Conservation (phyloP, 2,329 filamentous ascomycete genomes). For the Penicillium olsonii region DNA sequence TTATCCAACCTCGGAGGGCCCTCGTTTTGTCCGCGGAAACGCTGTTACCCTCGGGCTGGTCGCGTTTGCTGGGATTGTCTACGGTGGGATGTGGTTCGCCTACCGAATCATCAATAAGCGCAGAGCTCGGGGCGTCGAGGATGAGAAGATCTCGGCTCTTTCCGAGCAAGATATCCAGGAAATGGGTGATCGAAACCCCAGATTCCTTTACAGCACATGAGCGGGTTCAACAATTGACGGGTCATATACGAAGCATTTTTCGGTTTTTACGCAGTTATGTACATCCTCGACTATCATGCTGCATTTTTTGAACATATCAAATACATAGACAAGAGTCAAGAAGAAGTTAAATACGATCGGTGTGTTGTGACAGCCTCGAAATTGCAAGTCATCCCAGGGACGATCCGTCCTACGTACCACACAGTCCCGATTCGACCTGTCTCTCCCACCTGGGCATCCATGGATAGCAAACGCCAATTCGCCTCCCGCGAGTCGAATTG, state of each 20-base stretch:
- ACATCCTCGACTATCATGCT: neutral
- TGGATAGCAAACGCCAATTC: no score
- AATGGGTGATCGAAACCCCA: constrained; percentile 45
- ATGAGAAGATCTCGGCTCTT: constrained; percentile 41
- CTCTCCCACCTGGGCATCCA: no score
- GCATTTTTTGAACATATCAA: neutral
- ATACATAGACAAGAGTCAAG: no score
- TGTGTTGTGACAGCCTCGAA: no score
- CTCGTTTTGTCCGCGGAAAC: constrained; percentile 63
- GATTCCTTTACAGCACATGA: constrained; percentile 43
- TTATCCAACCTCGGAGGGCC: constrained; percentile 49
- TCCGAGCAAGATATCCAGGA: constrained; percentile 46
- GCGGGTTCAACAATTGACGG: neutral
- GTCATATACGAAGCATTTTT: neutral
- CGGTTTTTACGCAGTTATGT: neutral
- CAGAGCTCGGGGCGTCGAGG: constrained; percentile 38
- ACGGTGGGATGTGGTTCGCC: constrained; percentile 57
- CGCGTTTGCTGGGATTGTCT: constrained; percentile 55
- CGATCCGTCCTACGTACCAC: no score
- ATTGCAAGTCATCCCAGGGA: no score
- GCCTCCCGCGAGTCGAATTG: no score
- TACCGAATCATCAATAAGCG: constrained; percentile 52
- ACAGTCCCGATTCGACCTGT: no score
- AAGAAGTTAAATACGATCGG: no score
- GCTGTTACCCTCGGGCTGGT: constrained; percentile 63